Evolutionary conservation across 495 filamentous ascomycete species (phyloP), one percentile per base, ranked within the genome.

Genomic region (Annulohypoxylon moriforme): DNA sequence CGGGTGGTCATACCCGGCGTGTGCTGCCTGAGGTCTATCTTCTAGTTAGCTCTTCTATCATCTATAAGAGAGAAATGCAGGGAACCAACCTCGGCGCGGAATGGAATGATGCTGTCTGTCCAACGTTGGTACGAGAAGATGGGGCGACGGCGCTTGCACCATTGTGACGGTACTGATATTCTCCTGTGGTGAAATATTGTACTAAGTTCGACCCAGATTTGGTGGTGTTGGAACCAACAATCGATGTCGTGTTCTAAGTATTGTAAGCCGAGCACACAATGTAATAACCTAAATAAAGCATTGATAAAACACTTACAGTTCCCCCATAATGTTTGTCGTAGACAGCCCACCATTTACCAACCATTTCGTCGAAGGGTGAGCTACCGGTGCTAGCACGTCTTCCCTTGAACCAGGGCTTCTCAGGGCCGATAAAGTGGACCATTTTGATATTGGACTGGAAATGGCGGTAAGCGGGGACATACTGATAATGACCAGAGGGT

Each of bases 401-500:
- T 40, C 92, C 90, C 74, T 89, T 82, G 24, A 84, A 85, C 96
- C 96, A 98, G 2, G 96, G 96, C 80, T 98, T 98, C 42, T 93
- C 88, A 42, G 88, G 79, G 10, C 96, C 96, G 77, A 98, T 98
- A 78, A 97, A 98, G 81, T 98, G 96, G 38, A 96, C 89, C 82
- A 96, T 82, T 72, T 87, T 93, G 75, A 98, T 95, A 67, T 87
- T 89, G 44, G 91, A 90, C 79, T 94, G 90, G 77, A 95, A 97
- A 83, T 98, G 93, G 74, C 90, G 88, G 81, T 97, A 99, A 49
- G 96, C 96, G 14, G 96, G 96, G 47, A 95, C 86, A 80, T 96
- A 97, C 81, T 98, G 95, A 81, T 98, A 98, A 74, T 94, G 92
- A 27, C 90, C 94, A 70, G 91, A 96, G 4, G 94, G 94, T 2